These are phyloP conservation scores for Penicillium odoratum DNA, from an alignment of 495 filamentous ascomycete species.

Conservation along the genomic window DNA sequence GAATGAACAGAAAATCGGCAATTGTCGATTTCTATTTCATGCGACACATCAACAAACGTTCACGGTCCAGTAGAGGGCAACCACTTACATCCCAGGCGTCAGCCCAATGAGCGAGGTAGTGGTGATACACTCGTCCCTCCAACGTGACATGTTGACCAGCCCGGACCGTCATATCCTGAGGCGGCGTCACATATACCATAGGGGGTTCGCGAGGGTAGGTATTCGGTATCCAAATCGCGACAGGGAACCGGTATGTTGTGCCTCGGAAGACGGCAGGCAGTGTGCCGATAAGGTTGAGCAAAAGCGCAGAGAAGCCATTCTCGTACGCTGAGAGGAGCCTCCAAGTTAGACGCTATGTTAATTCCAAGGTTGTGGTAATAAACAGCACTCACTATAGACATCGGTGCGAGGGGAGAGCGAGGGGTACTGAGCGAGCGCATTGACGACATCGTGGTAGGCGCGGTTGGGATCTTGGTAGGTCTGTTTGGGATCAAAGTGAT, in stretches of 20 bases:
- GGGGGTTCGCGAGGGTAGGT: constrained; percentile 85
- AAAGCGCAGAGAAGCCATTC: constrained; percentile 80
- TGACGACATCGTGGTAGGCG: constrained; percentile 87
- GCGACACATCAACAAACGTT: constrained; percentile 9
- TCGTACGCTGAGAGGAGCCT: constrained; percentile 67
- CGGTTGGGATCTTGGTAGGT: constrained; percentile 91
- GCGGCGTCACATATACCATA: constrained; percentile 83
- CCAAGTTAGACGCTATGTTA: neutral
- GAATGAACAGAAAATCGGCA: constrained; percentile 74
- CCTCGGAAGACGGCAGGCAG: constrained; percentile 87
- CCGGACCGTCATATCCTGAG: constrained; percentile 83
- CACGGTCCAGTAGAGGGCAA: neutral
- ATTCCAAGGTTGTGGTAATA: neutral
- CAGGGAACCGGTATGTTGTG: constrained; percentile 84
- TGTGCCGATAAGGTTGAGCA: constrained; percentile 83
- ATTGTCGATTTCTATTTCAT: constrained; percentile 65
- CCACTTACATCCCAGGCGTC: constrained; percentile 85
- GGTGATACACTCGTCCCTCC: constrained; percentile 94
- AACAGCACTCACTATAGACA: constrained; percentile 76
- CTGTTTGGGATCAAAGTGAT: constrained; percentile 87
- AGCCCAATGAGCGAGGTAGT: constrained; percentile 86
- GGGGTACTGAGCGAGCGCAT: constrained; percentile 76
- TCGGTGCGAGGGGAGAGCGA: constrained; percentile 88
- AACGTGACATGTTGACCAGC: constrained; percentile 92
- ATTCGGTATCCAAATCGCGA: constrained; percentile 94